Evolutionary conservation across 164 flowering plant genomes (phyloP).

Genomic region (Platanus orientalis): DNA sequence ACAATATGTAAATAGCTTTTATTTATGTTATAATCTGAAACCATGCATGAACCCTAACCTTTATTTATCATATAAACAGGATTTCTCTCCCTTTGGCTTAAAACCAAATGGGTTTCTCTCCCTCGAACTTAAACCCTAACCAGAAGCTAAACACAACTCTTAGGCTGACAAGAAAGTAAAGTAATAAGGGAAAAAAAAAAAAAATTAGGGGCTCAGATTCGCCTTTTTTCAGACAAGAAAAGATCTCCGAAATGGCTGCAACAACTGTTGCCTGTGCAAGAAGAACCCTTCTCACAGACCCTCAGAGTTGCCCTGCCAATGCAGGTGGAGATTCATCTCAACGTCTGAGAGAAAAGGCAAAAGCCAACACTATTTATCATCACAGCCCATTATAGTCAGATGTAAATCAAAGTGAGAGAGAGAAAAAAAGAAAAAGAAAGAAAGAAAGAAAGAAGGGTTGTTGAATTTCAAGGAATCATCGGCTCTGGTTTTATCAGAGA

Average conservation of each 20-base stretch:
- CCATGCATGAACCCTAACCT: too few relatives aligned
- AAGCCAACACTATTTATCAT: background rate
- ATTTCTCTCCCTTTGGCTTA: too few relatives aligned
- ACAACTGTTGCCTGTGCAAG: conserved; percentile 13
- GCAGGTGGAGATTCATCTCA: background rate
- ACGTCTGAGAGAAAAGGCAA: background rate
- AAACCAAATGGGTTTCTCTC: background rate
- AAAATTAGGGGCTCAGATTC: conserved; percentile 29
- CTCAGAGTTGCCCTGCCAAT: conserved; percentile 9
- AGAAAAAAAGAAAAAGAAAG: conserved; percentile 8
- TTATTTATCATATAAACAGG: too few relatives aligned
- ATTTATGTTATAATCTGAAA: too few relatives aligned
- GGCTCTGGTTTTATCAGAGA: conserved; percentile 13
- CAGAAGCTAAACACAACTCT: too few relatives aligned
- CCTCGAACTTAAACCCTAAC: too few relatives aligned
- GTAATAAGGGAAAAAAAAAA: background rate
- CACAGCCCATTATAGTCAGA: background rate
- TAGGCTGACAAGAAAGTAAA: too few relatives aligned
- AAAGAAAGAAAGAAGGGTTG: conserved; percentile 1
- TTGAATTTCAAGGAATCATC: conserved; percentile 10
- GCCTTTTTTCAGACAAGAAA: conserved; percentile 9
- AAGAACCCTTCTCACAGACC: background rate
- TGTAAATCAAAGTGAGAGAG: background rate
- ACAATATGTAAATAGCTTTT: too few relatives aligned
- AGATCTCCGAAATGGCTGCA: conserved; percentile 26